phyloP scores from a whole-genome alignment of 2,329 filamentous ascomycete genomes.

The Epichloe elymi region DNA sequence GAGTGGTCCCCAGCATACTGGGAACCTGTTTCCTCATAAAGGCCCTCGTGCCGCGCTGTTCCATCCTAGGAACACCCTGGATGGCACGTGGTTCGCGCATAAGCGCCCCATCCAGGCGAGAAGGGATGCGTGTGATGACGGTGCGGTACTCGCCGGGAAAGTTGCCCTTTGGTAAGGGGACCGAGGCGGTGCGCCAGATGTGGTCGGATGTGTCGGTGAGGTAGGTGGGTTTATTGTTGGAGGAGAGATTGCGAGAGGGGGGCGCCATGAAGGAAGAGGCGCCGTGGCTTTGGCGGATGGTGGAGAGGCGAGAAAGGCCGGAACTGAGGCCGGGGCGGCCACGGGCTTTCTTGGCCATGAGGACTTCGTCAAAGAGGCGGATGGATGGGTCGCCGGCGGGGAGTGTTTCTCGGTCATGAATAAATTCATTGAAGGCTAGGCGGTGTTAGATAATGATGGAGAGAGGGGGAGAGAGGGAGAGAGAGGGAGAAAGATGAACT shows the following conservation, averaged over 20 bases:
- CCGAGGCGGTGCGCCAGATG: conserved; percentile 59
- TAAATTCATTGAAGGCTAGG: conserved; percentile 61
- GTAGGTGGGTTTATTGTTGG: conserved; percentile 40
- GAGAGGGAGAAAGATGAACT: neutral
- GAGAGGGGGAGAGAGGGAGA: neutral
- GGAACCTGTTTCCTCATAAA: conserved; percentile 44
- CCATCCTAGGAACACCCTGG: conserved; percentile 64
- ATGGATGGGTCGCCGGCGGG: conserved; percentile 49
- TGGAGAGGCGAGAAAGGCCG: conserved; percentile 49
- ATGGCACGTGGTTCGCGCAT: conserved; percentile 90
- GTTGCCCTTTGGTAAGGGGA: conserved; percentile 46
- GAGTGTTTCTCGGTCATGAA: conserved; percentile 63
- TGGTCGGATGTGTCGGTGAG: conserved; percentile 64
- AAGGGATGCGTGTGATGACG: conserved; percentile 54
- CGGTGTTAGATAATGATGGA: neutral
- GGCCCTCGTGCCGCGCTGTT: conserved; percentile 35
- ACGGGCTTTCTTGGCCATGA: conserved; percentile 60
- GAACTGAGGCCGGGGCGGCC: conserved; percentile 54
- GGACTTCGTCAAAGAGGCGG: conserved; percentile 73
- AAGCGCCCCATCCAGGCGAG: conserved; percentile 69
- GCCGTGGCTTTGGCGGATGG: conserved; percentile 42
- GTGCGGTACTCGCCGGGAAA: conserved; percentile 50
- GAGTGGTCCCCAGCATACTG: conserved; percentile 31
- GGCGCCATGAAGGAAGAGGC: conserved; percentile 24
- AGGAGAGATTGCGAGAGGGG: conserved; percentile 19